phyloP scores from a whole-genome alignment of 2,329 filamentous ascomycete species.

The Boeremia lycopersici region DNA sequence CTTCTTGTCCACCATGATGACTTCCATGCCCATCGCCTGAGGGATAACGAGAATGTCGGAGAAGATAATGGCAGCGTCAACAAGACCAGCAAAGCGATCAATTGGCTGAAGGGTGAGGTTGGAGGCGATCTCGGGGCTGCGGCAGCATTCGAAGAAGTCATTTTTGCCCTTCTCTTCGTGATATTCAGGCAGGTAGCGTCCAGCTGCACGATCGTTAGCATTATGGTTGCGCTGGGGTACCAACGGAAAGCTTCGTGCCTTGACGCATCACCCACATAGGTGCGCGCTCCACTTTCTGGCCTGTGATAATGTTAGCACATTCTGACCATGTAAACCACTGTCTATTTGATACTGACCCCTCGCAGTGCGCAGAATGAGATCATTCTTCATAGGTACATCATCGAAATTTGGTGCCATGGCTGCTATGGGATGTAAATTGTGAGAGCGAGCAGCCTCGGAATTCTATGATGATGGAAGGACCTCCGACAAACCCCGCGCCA shows the following conservation, averaged over 20 bases:
- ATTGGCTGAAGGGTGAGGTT: slow-evolving; percentile 94
- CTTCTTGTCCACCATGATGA: slow-evolving; percentile 98
- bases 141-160: slow-evolving; percentile 98
- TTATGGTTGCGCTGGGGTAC: background rate
- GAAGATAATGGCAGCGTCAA: slow-evolving; percentile 98
- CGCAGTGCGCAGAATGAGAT: slow-evolving; percentile 87
- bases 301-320: slow-evolving; percentile 55
- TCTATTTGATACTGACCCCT: slow-evolving; percentile 64
- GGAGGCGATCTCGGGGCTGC: slow-evolving; percentile 88
- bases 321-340: background rate
- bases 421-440: slow-evolving; percentile 14
- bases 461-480: slow-evolving; percentile 16
- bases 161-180: slow-evolving; percentile 88
- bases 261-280: slow-evolving; percentile 99
- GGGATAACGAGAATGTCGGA: slow-evolving; percentile 97
- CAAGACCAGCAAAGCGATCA: slow-evolving; percentile 85
- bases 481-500: slow-evolving; percentile 34
- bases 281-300: slow-evolving; percentile 87
- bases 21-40: slow-evolving; percentile 97
- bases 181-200: slow-evolving; percentile 96
- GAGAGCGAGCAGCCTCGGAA: slow-evolving; percentile 20
- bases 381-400: slow-evolving; percentile 76
- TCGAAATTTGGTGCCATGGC: slow-evolving; percentile 75
- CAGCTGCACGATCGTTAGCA: slow-evolving; percentile 63
- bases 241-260: slow-evolving; percentile 61